Evolutionary conservation across 768 basidiomycete genomes (phyloP).

Genomic region (Xerocomus potaroensis): DNA sequence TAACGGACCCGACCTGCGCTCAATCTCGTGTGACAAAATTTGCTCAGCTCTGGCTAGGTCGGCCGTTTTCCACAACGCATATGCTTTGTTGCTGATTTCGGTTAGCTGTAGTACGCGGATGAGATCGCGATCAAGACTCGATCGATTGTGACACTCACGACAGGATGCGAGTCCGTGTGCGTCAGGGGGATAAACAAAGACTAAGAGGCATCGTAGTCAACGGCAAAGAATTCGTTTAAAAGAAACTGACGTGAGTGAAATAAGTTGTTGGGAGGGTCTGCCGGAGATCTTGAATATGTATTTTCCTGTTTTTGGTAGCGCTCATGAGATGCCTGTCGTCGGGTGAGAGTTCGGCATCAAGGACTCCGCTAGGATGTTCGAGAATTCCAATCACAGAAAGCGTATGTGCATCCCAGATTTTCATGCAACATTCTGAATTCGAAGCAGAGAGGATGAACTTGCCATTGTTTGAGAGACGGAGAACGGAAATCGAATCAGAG

Average conservation of each 20-base stretch:
- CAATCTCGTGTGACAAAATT: too few relatives aligned
- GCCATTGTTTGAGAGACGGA: constrained; percentile 17
- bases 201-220: background rate
- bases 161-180: background rate
- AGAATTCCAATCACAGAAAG: constrained; percentile 7
- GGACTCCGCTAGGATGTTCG: constrained; percentile 5
- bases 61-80: constrained; percentile 6
- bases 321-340: constrained; percentile 12
- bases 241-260: constrained; percentile 9
- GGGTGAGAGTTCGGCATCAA: constrained; percentile 11
- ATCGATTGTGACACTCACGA: constrained; percentile 3
- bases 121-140: background rate
- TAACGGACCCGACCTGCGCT: too few relatives aligned
- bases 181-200: too few relatives aligned
- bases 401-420: constrained; percentile 14
- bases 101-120: constrained; percentile 9
- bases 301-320: constrained; percentile 4
- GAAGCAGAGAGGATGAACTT: constrained; percentile 21
- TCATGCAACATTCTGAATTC: constrained; percentile 9
- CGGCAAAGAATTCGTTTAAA: background rate
- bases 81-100: constrained; percentile 6
- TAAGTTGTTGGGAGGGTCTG: constrained; percentile 6
- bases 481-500: constrained; percentile 11
- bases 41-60: background rate
- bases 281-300: constrained; percentile 15